These are phyloP conservation scores for Backusella liffmaniae DNA, from an alignment of 192 early-diverging fungal species.

Conservation along the genomic window DNA sequence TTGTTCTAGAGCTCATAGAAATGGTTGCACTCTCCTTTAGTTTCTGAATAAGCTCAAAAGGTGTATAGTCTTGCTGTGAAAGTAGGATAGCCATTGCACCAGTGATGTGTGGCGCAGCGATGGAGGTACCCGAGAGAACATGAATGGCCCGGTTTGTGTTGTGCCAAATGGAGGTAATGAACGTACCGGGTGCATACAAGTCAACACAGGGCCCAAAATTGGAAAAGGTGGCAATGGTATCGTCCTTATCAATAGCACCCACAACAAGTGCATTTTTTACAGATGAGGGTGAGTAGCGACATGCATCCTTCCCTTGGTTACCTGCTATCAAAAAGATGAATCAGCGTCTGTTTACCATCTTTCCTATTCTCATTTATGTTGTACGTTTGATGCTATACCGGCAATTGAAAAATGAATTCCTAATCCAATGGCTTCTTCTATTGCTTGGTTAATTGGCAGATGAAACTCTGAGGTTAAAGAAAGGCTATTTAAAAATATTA, in stretches of 20 bases:
- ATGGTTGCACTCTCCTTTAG: background rate
- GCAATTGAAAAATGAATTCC: slow-evolving; percentile 50
- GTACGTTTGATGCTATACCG: background rate
- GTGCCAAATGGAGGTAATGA: slow-evolving; percentile 53
- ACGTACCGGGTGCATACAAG: slow-evolving; percentile 44
- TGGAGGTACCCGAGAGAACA: slow-evolving; percentile 68
- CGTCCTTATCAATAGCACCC: slow-evolving; percentile 56
- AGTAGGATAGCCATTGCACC: slow-evolving; percentile 47
- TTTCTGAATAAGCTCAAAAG: background rate
- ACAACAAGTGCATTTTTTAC: slow-evolving; percentile 45
- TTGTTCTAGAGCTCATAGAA: background rate
- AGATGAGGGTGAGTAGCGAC: slow-evolving; percentile 50
- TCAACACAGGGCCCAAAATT: slow-evolving; percentile 50
- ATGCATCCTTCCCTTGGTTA: slow-evolving; percentile 52
- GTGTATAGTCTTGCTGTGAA: slow-evolving; percentile 27
- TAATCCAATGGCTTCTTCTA: slow-evolving; percentile 41
- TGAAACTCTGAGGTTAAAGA: slow-evolving; percentile 45
- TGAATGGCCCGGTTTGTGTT: slow-evolving; percentile 55
- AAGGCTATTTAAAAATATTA: background rate
- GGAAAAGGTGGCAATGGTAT: slow-evolving; percentile 51
- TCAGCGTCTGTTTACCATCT: background rate
- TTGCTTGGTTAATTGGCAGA: slow-evolving; percentile 37
- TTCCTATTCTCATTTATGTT: background rate
- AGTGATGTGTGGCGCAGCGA: slow-evolving; percentile 57
- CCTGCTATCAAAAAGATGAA: slow-evolving; percentile 30